Conservation (phyloP, 1,139 yeast species). For the Martiniozyma asiatica region DNA sequence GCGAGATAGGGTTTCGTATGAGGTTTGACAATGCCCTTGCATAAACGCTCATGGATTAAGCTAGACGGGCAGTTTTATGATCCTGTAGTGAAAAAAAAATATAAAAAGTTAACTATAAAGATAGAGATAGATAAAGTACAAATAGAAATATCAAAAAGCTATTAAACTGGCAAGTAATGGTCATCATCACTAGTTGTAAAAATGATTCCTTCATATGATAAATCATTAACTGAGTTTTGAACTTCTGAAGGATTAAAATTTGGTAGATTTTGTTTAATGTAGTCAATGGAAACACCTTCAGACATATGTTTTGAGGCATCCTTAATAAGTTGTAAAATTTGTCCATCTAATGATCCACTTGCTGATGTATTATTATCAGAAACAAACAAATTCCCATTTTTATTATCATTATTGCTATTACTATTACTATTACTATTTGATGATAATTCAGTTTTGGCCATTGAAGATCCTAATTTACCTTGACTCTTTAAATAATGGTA, state of each 20-base stretch:
- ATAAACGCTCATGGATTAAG: too few relatives aligned
- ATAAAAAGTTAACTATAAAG: too few relatives aligned
- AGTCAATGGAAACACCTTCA: conserved; percentile 61
- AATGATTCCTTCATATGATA: conserved; percentile 54
- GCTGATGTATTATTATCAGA: conserved; percentile 1
- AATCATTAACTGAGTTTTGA: conserved; percentile 32
- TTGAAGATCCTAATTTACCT: conserved; percentile 2
- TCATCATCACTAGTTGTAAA: conserved; percentile 47
- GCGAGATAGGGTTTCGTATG: too few relatives aligned
- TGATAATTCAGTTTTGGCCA: too few relatives aligned
- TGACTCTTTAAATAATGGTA: conserved; percentile 5
- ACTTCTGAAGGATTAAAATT: conserved; percentile 31
- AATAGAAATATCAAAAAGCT: background rate
- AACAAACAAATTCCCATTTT: background rate
- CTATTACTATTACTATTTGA: too few relatives aligned
- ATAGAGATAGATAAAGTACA: too few relatives aligned
- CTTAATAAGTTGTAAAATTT: conserved; percentile 39
- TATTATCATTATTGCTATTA: too few relatives aligned
- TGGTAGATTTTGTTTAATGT: conserved; percentile 44
- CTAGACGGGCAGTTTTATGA: too few relatives aligned
- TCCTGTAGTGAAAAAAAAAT: too few relatives aligned
- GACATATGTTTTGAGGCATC: conserved; percentile 44
- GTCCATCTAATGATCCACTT: conserved; percentile 3
- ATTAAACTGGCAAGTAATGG: conserved; percentile 9
- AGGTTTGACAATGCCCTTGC: too few relatives aligned